A percentile compares a stretch with the other conserved stretches of the same genome.
These are phyloP conservation scores for Backusella psychrophila DNA, from an alignment of 192 early-diverging fungal genomes.

Conservation along the genomic window DNA sequence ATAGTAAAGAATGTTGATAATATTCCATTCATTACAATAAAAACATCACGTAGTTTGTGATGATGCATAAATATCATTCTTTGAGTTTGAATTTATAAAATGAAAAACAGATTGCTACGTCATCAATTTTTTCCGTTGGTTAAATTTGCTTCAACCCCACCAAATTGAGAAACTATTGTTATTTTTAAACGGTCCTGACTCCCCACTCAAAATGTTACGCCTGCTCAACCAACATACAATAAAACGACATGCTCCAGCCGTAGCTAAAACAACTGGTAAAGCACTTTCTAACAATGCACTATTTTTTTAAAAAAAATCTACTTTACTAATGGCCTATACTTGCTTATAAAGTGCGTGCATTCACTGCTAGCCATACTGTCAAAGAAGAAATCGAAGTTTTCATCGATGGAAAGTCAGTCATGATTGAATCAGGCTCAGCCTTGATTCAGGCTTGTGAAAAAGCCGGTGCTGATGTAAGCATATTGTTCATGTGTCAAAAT, in stretches of 20 bases:
- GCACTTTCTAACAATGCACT: background rate
- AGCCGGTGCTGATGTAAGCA: constrained; percentile 71
- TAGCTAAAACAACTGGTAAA: constrained; percentile 22
- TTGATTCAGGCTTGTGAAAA: constrained; percentile 97
- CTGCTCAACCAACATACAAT: constrained; percentile 26
- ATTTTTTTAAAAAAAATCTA: background rate
- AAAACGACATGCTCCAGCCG: constrained; percentile 16
- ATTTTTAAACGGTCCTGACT: constrained; percentile 9
- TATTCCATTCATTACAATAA: too few relatives aligned
- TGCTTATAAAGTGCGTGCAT: constrained; percentile 27
- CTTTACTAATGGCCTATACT: background rate
- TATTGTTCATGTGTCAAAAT: background rate
- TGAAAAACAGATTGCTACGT: background rate
- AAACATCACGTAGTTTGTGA: too few relatives aligned
- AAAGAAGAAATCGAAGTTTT: constrained; percentile 80
- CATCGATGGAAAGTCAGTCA: constrained; percentile 86
- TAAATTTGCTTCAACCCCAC: background rate
- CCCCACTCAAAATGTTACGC: constrained; percentile 30
- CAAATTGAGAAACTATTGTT: constrained; percentile 1
- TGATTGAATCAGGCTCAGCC: constrained; percentile 90
- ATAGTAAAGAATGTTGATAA: too few relatives aligned
- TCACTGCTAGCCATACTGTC: constrained; percentile 39
- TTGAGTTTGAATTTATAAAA: background rate
- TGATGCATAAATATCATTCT: background rate
- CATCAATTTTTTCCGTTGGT: background rate